A percentile compares a stretch with the other conserved stretches of the same genome.
Conservation (phyloP, 1,284 basidiomycete species). For the Wallemia mellicola region DNA sequence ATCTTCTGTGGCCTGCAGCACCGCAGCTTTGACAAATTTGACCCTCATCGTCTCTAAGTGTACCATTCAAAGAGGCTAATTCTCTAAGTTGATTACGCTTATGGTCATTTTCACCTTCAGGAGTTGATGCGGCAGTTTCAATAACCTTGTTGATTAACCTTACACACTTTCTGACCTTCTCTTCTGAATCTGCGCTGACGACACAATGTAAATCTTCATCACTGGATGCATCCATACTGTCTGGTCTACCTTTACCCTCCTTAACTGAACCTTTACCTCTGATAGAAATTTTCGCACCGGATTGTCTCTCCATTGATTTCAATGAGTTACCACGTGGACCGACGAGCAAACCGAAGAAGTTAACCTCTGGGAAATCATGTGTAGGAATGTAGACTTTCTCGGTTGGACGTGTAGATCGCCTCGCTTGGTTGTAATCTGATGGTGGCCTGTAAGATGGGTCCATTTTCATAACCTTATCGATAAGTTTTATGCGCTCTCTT, state of each 20-base stretch:
- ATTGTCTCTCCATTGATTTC: constrained; percentile 97
- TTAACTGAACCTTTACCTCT: constrained; percentile 95
- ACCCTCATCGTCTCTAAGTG: constrained; percentile 95
- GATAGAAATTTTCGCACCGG: constrained; percentile 93
- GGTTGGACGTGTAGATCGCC: constrained; percentile 59
- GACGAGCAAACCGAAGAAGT: constrained; percentile 94
- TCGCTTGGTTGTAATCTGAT: constrained; percentile 78
- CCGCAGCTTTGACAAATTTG: constrained; percentile 97
- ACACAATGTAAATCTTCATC: constrained; percentile 98
- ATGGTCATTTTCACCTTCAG: constrained; percentile 97
- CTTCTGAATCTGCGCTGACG: constrained; percentile 70
- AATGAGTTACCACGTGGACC: constrained; percentile 94
- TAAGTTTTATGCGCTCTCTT: constrained; percentile 73
- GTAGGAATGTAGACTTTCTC: constrained; percentile 99
- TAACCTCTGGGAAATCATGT: constrained; percentile 99
- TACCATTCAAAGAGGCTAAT: constrained; percentile 88
- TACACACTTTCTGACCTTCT: constrained; percentile 70
- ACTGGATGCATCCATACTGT: constrained; percentile 51
- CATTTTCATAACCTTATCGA: constrained; percentile 85
- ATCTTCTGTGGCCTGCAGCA: constrained; percentile 31
- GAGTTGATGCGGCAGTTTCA: constrained; percentile 92
- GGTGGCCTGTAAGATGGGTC: constrained; percentile 93
- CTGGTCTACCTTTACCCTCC: constrained; percentile 81
- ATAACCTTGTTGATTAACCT: constrained; percentile 91
- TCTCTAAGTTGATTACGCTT: constrained; percentile 97